Conservation (phyloP, 257 asterid genomes). For the Solanum neorickii region DNA sequence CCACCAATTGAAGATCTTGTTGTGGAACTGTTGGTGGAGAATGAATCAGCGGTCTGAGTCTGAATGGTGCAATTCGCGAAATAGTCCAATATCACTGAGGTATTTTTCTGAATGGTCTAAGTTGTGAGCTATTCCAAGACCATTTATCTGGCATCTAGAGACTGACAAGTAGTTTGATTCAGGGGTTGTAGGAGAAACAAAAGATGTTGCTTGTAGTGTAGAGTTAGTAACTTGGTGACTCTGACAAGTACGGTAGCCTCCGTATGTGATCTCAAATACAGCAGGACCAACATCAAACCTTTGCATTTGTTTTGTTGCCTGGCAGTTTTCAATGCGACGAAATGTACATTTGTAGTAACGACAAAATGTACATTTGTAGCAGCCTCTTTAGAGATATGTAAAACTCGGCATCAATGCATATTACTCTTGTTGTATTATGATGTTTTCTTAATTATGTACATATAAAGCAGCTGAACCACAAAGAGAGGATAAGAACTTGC, state of each 20-base stretch:
- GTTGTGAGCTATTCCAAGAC: slow-evolving; percentile 5
- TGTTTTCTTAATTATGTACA: neutral
- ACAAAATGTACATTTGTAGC: neutral
- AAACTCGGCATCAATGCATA: neutral
- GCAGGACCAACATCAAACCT: slow-evolving; percentile 67
- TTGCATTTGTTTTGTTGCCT: slow-evolving; percentile 74
- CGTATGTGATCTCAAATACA: slow-evolving; percentile 53
- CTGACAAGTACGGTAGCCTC: slow-evolving; percentile 50
- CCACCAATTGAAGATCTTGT: slow-evolving; percentile 48
- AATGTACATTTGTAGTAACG: slow-evolving; percentile 18
- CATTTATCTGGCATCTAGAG: slow-evolving; percentile 9
- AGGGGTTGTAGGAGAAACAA: slow-evolving; percentile 18
- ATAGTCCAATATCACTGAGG: neutral
- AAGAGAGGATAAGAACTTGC: neutral
- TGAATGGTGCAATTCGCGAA: neutral
- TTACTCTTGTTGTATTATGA: neutral
- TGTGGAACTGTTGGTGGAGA: slow-evolving; percentile 47
- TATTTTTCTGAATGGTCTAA: slow-evolving; percentile 23
- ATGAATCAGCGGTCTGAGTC: slow-evolving; percentile 6
- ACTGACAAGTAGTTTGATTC: slow-evolving; percentile 20
- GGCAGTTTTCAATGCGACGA: slow-evolving; percentile 37
- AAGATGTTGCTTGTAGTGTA: slow-evolving; percentile 18
- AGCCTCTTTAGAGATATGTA: slow-evolving; percentile 46
- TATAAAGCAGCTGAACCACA: neutral
- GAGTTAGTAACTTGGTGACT: slow-evolving; percentile 8